Evolutionary conservation across 2,329 filamentous ascomycete genomes (phyloP).

Genomic region (Mycosphaerella arachidis): DNA sequence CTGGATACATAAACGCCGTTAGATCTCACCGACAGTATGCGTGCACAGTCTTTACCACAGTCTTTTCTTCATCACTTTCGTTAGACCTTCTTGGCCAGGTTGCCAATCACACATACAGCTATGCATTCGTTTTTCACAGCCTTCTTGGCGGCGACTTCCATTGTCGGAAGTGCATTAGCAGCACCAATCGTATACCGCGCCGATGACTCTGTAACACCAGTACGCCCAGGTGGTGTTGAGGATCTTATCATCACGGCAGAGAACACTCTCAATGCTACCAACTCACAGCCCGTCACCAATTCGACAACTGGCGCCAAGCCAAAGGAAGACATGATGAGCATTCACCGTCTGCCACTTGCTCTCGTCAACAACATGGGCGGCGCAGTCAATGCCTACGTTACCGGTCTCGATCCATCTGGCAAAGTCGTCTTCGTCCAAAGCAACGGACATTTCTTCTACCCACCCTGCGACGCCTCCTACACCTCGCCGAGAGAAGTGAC

Average conservation of each 20-base stretch:
- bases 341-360: conserved; percentile 13
- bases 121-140: conserved; percentile 1
- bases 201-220: not conserved
- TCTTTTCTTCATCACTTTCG: not conserved
- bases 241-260: conserved; percentile 25
- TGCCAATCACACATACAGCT: not conserved
- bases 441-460: conserved; percentile 41
- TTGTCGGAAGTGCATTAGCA: not conserved
- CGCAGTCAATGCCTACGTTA: conserved; percentile 42
- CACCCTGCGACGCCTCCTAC: conserved; percentile 31
- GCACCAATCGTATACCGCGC: not conserved
- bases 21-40: not conserved
- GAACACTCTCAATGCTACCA: conserved; percentile 28
- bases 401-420: conserved; percentile 39
- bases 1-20: not conserved
- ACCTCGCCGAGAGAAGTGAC: conserved; percentile 35
- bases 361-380: conserved; percentile 43
- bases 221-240: conserved; percentile 17
- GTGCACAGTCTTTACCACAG: not conserved
- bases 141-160: not conserved
- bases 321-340: not conserved
- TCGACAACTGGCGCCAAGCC: not conserved
- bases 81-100: not conserved
- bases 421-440: conserved; percentile 41
- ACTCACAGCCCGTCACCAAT: conserved; percentile 1